phyloP scores from a whole-genome alignment of 192 early-diverging fungal genomes.

The Funneliformis mosseae region DNA sequence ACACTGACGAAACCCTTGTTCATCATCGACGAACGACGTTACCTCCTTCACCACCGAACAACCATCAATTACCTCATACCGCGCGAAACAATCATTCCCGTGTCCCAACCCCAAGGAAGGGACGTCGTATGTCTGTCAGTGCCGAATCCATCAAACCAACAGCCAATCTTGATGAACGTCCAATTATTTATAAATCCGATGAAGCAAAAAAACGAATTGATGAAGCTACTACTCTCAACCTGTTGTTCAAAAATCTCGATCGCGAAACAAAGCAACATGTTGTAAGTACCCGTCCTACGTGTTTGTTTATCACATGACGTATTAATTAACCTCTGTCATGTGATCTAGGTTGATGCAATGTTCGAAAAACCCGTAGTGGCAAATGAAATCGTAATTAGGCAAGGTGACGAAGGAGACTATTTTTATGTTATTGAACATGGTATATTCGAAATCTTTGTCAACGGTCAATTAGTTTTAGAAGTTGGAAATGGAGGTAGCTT shows the following conservation, averaged over 20 bases:
- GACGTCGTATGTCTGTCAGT: conserved; percentile 45
- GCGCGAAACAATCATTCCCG: background rate
- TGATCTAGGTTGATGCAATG: conserved; percentile 40
- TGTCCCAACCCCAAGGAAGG: background rate
- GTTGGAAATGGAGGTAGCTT: conserved; percentile 43
- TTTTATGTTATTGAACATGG: conserved; percentile 47
- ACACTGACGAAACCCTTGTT: background rate
- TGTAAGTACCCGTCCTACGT: conserved; percentile 28
- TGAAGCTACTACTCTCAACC: conserved; percentile 33
- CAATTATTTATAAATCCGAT: conserved; percentile 38
- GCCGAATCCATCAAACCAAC: conserved; percentile 47
- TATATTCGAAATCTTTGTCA: conserved; percentile 38
- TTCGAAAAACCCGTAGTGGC: conserved; percentile 34
- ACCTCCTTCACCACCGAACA: background rate
- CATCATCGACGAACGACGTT: background rate
- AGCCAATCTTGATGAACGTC: background rate
- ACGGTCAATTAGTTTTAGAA: conserved; percentile 29
- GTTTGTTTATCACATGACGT: background rate
- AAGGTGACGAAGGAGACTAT: conserved; percentile 47
- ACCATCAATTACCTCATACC: background rate
- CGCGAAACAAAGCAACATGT: conserved; percentile 37
- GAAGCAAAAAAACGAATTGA: conserved; percentile 33
- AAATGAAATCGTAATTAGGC: conserved; percentile 39
- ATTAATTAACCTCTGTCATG: background rate
- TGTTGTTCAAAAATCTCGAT: conserved; percentile 46